Evolutionary conservation across 192 early-diverging fungal genomes (phyloP).

Genomic region (Coemansia sp.): DNA sequence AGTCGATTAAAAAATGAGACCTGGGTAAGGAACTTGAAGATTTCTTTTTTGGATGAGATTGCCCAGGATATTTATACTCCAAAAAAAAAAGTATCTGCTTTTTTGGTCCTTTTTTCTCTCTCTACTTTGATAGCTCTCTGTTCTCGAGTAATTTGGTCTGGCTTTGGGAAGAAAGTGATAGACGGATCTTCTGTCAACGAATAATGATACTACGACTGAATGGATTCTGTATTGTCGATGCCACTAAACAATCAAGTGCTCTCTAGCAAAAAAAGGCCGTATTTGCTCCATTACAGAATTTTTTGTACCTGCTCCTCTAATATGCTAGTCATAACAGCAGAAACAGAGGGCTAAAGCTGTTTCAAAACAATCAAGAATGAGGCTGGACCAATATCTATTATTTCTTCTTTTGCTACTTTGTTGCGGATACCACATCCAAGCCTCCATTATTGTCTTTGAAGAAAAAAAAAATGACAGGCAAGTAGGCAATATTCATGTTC

Average conservation of each 20-base stretch:
- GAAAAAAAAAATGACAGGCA: not conserved
- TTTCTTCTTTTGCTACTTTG: not conserved
- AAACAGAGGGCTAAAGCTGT: not conserved
- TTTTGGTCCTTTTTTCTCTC: too few relatives aligned
- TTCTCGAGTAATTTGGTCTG: not conserved
- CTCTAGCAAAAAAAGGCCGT: not conserved
- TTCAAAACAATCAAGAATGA: not conserved
- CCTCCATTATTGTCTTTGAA: not conserved
- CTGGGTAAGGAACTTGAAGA: constrained; percentile 35
- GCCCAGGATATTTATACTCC: constrained; percentile 6
- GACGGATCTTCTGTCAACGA: not conserved
- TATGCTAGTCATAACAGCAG: not conserved
- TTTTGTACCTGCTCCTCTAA: not conserved
- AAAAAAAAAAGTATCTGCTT: not conserved
- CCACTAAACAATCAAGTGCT: not conserved
- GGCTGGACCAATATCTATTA: not conserved
- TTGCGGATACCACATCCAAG: not conserved
- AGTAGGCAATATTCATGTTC: not conserved
- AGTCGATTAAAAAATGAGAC: constrained; percentile 38
- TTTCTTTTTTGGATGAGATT: not conserved
- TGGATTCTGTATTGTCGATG: not conserved
- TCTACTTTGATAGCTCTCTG: not conserved
- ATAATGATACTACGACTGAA: not conserved
- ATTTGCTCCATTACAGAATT: not conserved
- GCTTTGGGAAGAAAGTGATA: not conserved